These are phyloP conservation scores for Coprinellus aureogranulatus DNA, from an alignment of 768 basidiomycete genomes.

Conservation along the genomic window DNA sequence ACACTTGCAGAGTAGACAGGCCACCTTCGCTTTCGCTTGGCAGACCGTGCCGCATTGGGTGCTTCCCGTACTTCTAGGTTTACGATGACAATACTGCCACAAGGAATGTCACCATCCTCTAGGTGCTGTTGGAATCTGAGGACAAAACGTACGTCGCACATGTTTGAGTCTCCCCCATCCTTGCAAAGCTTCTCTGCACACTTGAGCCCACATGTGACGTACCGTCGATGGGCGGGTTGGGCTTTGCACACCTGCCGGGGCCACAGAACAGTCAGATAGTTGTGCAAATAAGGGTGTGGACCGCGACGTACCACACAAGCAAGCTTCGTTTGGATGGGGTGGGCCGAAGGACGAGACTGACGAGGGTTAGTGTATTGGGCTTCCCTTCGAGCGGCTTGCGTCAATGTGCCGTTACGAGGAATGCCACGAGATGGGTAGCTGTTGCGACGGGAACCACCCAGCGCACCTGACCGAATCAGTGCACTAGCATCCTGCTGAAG, in stretches of 20 bases:
- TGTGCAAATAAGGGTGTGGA: neutral
- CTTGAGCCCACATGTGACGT: conserved; percentile 24
- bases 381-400: no score
- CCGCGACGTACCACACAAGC: neutral
- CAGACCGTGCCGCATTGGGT: conserved; percentile 25
- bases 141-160: conserved; percentile 21
- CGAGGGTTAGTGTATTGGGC: no score
- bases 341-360: no score
- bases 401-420: no score
- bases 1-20: conserved; percentile 27
- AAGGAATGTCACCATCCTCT: neutral
- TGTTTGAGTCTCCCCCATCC: conserved; percentile 17
- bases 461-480: no score
- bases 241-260: conserved; percentile 5
- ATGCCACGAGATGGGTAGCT: no score
- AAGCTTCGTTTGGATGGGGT: no score
- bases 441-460: no score
- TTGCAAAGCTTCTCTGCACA: conserved; percentile 24
- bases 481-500: neutral
- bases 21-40: conserved; percentile 19
- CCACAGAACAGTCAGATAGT: neutral
- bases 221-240: conserved; percentile 13
- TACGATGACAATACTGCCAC: conserved; percentile 27
- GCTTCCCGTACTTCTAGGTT: conserved; percentile 17
- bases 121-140: neutral